phyloP scores from a whole-genome alignment of 192 early-diverging fungal species.

The Helicostylum pulchrum region DNA sequence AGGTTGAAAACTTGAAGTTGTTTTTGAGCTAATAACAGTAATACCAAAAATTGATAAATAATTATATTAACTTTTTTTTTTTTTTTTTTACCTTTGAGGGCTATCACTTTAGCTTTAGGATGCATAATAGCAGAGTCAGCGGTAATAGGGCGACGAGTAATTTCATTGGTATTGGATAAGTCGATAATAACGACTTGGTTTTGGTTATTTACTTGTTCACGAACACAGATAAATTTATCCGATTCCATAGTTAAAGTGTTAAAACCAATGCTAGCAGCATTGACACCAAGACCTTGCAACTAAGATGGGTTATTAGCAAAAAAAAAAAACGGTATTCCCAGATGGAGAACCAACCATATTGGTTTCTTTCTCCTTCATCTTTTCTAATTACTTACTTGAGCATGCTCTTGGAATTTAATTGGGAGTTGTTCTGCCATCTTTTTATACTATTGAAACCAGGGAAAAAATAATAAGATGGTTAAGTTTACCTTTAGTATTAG shows the following conservation, averaged over 20 bases:
- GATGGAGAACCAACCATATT: no score
- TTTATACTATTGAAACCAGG: neutral
- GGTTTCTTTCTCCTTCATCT: neutral
- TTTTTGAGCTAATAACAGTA: conserved; percentile 58
- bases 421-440: conserved; percentile 79
- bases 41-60: neutral
- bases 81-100: conserved; percentile 78
- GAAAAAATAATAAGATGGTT: no score
- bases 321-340: neutral
- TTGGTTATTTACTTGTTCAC: conserved; percentile 82
- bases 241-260: conserved; percentile 97
- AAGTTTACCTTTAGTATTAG: no score
- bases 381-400: conserved; percentile 65
- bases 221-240: conserved; percentile 96
- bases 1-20: conserved; percentile 98
- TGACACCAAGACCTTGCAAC: conserved; percentile 89
- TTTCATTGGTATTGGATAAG: conserved; percentile 77
- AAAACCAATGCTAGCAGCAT: conserved; percentile 91
- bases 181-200: conserved; percentile 96
- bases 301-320: conserved; percentile 38
- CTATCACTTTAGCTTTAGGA: conserved; percentile 89
- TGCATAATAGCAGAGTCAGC: conserved; percentile 99
- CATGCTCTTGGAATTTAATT: conserved; percentile 95
- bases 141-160: conserved; percentile 88
- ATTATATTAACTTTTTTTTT: neutral